A percentile compares a stretch with the other conserved stretches of the same genome.
Evolutionary conservation across 2,329 filamentous ascomycete genomes (phyloP).

Genomic region (Teratosphaeria viscida): DNA sequence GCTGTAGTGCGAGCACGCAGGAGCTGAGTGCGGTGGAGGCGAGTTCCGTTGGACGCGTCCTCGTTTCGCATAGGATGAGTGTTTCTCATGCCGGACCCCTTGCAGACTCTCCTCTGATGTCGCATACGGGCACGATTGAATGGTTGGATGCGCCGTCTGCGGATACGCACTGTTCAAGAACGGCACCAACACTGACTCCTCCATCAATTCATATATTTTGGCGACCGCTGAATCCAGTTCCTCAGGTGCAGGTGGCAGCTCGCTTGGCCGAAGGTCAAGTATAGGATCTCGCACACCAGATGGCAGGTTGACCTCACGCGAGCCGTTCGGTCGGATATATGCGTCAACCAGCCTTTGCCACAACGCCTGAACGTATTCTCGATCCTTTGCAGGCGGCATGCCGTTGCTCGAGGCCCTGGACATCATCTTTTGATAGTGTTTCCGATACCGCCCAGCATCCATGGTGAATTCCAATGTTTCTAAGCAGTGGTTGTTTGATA

Average conservation of each 20-base stretch:
- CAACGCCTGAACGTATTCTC: constrained; percentile 62
- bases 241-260: constrained; percentile 61
- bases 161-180: constrained; percentile 64
- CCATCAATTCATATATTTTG: constrained; percentile 94
- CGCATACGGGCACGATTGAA: constrained; percentile 33
- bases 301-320: constrained; percentile 83
- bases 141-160: constrained; percentile 35
- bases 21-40: constrained; percentile 21
- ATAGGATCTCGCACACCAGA: constrained; percentile 74
- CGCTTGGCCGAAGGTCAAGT: constrained; percentile 48
- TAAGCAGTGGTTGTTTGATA: constrained; percentile 93
- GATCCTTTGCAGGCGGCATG: constrained; percentile 44
- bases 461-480: constrained; percentile 96
- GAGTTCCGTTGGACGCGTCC: constrained; percentile 22
- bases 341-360: constrained; percentile 84
- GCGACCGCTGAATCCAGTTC: constrained; percentile 70
- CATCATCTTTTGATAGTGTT: constrained; percentile 51
- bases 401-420: constrained; percentile 36
- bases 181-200: constrained; percentile 85
- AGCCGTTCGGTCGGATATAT: constrained; percentile 78
- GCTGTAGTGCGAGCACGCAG: constrained; percentile 16
- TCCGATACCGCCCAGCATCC: constrained; percentile 77
- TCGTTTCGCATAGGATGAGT: constrained; percentile 10
- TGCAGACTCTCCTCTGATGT: constrained; percentile 24
- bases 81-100: constrained; percentile 27